Evolutionary conservation across 2,329 filamentous ascomycete species (phyloP).

Genomic region (Tolypocladium ophioglossoides): DNA sequence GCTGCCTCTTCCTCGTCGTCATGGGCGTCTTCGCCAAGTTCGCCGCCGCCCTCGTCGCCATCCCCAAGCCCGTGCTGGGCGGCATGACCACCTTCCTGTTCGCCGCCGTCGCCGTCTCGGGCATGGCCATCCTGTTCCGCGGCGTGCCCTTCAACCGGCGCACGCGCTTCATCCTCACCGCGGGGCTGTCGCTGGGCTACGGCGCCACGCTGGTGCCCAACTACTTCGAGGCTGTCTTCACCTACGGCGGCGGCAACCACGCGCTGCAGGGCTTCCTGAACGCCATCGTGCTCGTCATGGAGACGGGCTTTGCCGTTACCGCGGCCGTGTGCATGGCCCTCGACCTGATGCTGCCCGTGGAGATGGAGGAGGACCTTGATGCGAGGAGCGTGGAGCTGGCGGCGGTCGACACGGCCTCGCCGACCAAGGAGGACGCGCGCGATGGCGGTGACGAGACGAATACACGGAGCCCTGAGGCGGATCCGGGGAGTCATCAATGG

Average conservation of each 20-base stretch:
- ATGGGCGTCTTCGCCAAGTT: constrained; percentile 82
- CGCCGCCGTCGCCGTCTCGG: constrained; percentile 63
- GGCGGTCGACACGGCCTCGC: neutral
- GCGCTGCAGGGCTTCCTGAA: constrained; percentile 64
- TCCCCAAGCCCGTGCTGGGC: constrained; percentile 55
- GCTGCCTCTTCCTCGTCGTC: constrained; percentile 64
- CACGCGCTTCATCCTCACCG: constrained; percentile 73
- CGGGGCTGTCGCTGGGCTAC: constrained; percentile 62
- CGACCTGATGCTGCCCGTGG: constrained; percentile 63
- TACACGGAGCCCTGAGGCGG: neutral
- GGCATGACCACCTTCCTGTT: constrained; percentile 78
- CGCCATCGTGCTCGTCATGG: constrained; percentile 61
- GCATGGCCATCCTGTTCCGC: constrained; percentile 63
- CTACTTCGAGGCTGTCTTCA: constrained; percentile 64
- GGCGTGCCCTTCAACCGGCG: constrained; percentile 65
- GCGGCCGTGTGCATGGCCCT: constrained; percentile 63
- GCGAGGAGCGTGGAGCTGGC: constrained; percentile 2
- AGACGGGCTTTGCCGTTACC: constrained; percentile 65
- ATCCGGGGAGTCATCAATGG: no score
- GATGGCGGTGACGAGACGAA: neutral
- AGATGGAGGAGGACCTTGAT: constrained; percentile 52
- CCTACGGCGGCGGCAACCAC: constrained; percentile 57
- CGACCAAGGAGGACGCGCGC: neutral
- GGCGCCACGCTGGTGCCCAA: constrained; percentile 55
- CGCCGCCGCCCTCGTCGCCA: constrained; percentile 66